Base-by-base conservation (phyloP, 495 filamentous ascomycete genomes). In the Paragyromitra xinjiangensis region DNA sequence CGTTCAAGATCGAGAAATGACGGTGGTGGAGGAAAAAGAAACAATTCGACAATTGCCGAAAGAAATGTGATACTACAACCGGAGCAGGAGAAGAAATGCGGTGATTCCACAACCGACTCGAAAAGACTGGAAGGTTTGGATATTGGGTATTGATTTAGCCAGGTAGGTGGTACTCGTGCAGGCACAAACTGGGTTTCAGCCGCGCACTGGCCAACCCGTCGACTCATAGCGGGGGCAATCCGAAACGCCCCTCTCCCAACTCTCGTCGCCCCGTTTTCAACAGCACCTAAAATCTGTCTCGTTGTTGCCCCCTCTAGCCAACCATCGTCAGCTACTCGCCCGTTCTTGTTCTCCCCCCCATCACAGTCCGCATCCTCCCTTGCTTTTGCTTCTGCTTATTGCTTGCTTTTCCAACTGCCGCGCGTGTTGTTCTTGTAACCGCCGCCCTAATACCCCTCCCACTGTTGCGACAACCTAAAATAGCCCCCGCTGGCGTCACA, bases 401-500 rank as follows among this genome's bases (percentile, higher is more conserved):
- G 45, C 24, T 63, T 51, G 65, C 48, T 40, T 53, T 48, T 22
- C 12, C 66, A 50, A 40, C 61, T 53, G 61, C 73, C 61, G 66
- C 67, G 40, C 42, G 65, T 66, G 59, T 45, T 78, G 73, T 78
- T 56, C 77, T 58, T 34, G 68, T 59, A 72, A 66, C 34, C 69
- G 44, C 69, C 59, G 53, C 64, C 71, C 64, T 69, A 69, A 68
- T 50, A 68, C 45, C 39, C 39, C 45, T 59, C 61, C 39, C 69
- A 45, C 44, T 53, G 74, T 44, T 45, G 42, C 69, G 37, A 65
- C 74, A 73, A 59, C 77, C 75, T 78, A 78, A 78, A 79, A 79
- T 79, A 79, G 77, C 75, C 77, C 73, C 77, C 77, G 74, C 77
- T 79, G 77, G 77, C 77, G 77, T 78, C 77, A 73, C 66, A 79